Evolutionary conservation across 495 filamentous ascomycete species (phyloP).

Genomic region (Hapsidospora chrysogenum): DNA sequence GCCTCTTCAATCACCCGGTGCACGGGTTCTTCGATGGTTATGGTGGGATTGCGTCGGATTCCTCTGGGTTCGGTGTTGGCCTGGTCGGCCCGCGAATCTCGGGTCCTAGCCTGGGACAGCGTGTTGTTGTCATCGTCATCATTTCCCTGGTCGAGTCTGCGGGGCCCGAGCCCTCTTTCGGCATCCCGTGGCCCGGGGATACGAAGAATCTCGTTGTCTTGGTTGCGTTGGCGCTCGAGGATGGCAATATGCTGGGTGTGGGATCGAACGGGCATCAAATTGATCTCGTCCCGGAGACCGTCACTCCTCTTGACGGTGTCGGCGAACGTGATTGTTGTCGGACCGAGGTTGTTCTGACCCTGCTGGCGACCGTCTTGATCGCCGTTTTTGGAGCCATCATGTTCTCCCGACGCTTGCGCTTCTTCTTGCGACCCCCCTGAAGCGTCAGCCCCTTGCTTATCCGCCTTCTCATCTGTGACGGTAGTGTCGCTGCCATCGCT

Average conservation of each 20-base stretch:
- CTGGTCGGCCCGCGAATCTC: slow-evolving; percentile 7
- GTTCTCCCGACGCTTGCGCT: not conserved
- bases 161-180: slow-evolving; percentile 58
- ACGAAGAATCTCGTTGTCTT: slow-evolving; percentile 53
- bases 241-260: slow-evolving; percentile 75
- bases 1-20: slow-evolving; percentile 17
- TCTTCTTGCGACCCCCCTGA: not conserved
- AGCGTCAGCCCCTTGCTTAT: not conserved
- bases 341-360: slow-evolving; percentile 1
- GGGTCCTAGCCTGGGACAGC: slow-evolving; percentile 3
- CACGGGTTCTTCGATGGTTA: slow-evolving; percentile 48
- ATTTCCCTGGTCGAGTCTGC: slow-evolving; percentile 23
- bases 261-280: slow-evolving; percentile 33
- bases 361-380: not conserved
- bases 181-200: slow-evolving; percentile 82
- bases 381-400: not conserved
- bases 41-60: slow-evolving; percentile 31
- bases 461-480: slow-evolving; percentile 1
- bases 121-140: slow-evolving; percentile 9
- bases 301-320: slow-evolving; percentile 37
- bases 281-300: slow-evolving; percentile 18
- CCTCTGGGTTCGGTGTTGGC: slow-evolving; percentile 11
- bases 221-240: slow-evolving; percentile 68
- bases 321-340: slow-evolving; percentile 42
- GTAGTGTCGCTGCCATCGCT: slow-evolving; percentile 3